A percentile compares a stretch with the other conserved stretches of the same genome.
phyloP scores from a whole-genome alignment of 2,329 filamentous ascomycete species.

The Arthroderma sp. region DNA sequence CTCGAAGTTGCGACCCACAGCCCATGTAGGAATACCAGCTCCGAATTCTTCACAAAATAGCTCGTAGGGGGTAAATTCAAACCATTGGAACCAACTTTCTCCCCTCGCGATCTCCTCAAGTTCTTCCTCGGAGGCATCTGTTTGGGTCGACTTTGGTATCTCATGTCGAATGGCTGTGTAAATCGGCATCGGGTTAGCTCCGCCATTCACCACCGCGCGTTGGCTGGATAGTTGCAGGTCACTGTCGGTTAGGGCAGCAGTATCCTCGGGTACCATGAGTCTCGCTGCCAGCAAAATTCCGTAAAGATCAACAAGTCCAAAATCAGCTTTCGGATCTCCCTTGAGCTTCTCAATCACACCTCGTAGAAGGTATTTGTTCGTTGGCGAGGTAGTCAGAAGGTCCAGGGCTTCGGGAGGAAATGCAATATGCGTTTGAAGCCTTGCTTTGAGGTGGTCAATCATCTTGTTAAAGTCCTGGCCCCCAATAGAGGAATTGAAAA shows the following conservation, averaged over 20 bases:
- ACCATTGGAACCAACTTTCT: slow-evolving; percentile 96
- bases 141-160: slow-evolving; percentile 53
- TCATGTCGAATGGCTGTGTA: slow-evolving; percentile 94
- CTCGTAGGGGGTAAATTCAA: slow-evolving; percentile 88
- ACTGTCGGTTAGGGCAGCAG: slow-evolving; percentile 59
- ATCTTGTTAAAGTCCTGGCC: slow-evolving; percentile 55
- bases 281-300: slow-evolving; percentile 74
- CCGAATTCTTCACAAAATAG: slow-evolving; percentile 87
- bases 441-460: slow-evolving; percentile 73
- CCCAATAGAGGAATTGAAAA: slow-evolving; percentile 73
- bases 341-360: slow-evolving; percentile 86
- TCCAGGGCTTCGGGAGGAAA: slow-evolving; percentile 77
- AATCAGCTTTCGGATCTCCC: slow-evolving; percentile 65
- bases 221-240: slow-evolving; percentile 93
- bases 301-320: slow-evolving; percentile 89
- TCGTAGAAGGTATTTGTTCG: slow-evolving; percentile 79
- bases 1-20: slow-evolving; percentile 70
- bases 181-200: slow-evolving; percentile 77
- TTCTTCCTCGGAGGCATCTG: slow-evolving; percentile 33
- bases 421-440: slow-evolving; percentile 78
- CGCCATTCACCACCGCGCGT: slow-evolving; percentile 59
- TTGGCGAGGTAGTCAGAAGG: slow-evolving; percentile 74
- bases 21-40: slow-evolving; percentile 91
- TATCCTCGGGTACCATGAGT: slow-evolving; percentile 73
- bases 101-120: slow-evolving; percentile 39